These are phyloP conservation scores for Fraxinus platypoda DNA, from an alignment of 305 asterid species.

Conservation along the genomic window DNA sequence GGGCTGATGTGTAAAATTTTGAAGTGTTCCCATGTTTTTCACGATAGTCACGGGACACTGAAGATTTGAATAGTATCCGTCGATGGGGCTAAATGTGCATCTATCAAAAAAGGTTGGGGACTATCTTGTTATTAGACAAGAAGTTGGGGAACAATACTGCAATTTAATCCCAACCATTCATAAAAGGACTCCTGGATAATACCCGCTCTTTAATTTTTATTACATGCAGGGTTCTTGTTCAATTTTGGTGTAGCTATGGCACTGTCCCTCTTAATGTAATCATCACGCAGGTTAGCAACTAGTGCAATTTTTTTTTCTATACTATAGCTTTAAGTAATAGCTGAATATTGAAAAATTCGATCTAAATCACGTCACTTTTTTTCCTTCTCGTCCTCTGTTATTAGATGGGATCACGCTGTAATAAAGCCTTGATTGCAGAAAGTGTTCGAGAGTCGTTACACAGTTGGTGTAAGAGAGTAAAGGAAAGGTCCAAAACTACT, in stretches of 20 bases:
- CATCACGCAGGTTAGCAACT: slow-evolving; percentile 62
- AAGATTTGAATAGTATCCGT: background rate
- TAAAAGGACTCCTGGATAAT: background rate
- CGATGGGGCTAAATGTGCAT: background rate
- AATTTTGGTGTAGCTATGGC: slow-evolving; percentile 94
- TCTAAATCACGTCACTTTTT: background rate
- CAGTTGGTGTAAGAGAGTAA: slow-evolving; percentile 94
- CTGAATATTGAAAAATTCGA: background rate
- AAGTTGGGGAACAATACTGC: background rate
- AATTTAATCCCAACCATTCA: background rate
- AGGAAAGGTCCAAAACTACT: slow-evolving; percentile 55
- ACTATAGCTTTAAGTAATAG: background rate
- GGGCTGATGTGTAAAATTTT: background rate
- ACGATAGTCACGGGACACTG: background rate
- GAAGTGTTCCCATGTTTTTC: background rate
- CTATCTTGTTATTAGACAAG: background rate
- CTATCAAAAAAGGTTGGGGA: background rate
- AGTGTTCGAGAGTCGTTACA: slow-evolving; percentile 83
- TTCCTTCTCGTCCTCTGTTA: background rate
- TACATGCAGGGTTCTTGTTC: slow-evolving; percentile 68
- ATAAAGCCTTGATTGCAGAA: slow-evolving; percentile 86
- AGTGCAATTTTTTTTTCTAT: background rate
- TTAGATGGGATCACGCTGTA: slow-evolving; percentile 84
- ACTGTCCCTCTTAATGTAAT: slow-evolving; percentile 77
- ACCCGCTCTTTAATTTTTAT: background rate